Base-by-base conservation (phyloP, 768 basidiomycete species). In the Steccherinum ochraceum region DNA sequence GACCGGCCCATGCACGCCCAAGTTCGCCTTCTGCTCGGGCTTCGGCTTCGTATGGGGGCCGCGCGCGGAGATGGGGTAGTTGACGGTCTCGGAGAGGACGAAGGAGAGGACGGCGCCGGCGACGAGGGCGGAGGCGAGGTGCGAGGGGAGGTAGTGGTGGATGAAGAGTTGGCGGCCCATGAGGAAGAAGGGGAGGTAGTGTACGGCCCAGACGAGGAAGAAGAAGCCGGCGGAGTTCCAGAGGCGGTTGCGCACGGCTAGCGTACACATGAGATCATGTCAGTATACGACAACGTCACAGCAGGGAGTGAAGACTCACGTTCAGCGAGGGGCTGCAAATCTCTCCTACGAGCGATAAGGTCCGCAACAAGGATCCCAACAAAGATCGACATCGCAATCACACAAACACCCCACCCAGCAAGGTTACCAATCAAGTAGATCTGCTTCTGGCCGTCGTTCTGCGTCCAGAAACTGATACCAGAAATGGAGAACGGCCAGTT, bases 391-490 rank as follows among this genome's bases (percentile, higher is more conserved):
- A 98, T 67, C 0, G 88, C 84, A 25, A 94, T 74, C 35, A 89
- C 84, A 67, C 91, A 93, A 2, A 86, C 78, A 92, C 94, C 97
- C 93, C 94, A 98, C 12, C 91, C 89, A 56, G 92, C 67, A 45
- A 96, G 67, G 67, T 99, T 99, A 21, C 96, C 96, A 59, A 94
- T 89, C 52, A 98, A 76, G 69, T 99, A 99, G 48, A 99, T 93
- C 67, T 99, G 96, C 67, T 89, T 85, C 64, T 90, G 84, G 11
- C 75, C 74, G 4, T 86, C 85, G 50, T 77, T 84, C 59, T 89
- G 77, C 3, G 96, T 99, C 96, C 96, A 99, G 78, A 98, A 98
- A 64, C 92, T 94, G 72, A 99, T 98, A 45, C 96, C 96, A 55
- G 76, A 91, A 24, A 97, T 69, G 35, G 93, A 79, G 83, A 98